Conservation (phyloP, 2,329 filamentous ascomycete species). For the Microcera coccophila region DNA sequence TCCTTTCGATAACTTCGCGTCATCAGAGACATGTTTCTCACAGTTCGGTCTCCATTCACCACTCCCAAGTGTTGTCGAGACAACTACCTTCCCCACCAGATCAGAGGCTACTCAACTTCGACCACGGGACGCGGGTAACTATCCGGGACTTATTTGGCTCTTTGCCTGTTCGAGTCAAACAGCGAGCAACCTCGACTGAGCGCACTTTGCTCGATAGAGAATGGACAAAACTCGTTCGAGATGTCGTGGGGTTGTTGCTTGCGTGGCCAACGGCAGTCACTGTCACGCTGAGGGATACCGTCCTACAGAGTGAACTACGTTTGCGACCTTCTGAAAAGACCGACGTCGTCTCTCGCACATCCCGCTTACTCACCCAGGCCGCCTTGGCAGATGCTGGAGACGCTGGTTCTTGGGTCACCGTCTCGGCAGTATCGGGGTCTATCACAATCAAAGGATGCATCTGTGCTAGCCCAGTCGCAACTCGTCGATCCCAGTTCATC, state of each 20-base stretch:
- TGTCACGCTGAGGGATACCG: constrained; percentile 55
- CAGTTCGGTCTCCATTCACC: constrained; percentile 66
- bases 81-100: constrained; percentile 58
- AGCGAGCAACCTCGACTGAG: constrained; percentile 57
- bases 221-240: constrained; percentile 60
- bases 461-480: constrained; percentile 65
- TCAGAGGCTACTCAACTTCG: constrained; percentile 51
- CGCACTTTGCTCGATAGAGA: constrained; percentile 53
- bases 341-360: constrained; percentile 24
- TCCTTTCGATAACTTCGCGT: constrained; percentile 73
- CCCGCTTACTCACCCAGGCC: constrained; percentile 61
- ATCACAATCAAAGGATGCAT: constrained; percentile 68
- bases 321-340: constrained; percentile 30
- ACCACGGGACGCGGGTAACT: constrained; percentile 70
- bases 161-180: constrained; percentile 86
- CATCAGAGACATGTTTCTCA: constrained; percentile 57
- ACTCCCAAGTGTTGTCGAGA: constrained; percentile 61
- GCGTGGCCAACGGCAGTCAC: constrained; percentile 58
- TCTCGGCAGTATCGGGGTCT: constrained; percentile 61
- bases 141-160: constrained; percentile 83
- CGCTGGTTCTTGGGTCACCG: constrained; percentile 61
- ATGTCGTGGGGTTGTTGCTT: constrained; percentile 63
- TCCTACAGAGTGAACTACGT: constrained; percentile 34
- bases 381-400: constrained; percentile 54
- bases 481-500: constrained; percentile 73